Percentiles rank a stretch among this genome's conserved stretches.
Evolutionary conservation across 1,284 basidiomycete genomes (phyloP).

Genomic region (Moesziomyces parantarcticus): DNA sequence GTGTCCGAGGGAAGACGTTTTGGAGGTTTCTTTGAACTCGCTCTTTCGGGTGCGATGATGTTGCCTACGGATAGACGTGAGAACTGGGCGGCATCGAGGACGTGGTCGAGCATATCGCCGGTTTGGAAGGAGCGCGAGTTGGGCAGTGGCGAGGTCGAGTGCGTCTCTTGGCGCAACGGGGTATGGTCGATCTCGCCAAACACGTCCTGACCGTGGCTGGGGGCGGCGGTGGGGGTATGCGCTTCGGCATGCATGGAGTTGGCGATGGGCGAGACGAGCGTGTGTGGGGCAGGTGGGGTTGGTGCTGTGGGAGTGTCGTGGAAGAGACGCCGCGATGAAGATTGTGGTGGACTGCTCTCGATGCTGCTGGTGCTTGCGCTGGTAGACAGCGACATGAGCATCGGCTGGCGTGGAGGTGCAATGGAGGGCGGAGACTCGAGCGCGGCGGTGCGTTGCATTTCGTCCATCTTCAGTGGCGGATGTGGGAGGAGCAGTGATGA

Average conservation of each 20-base stretch:
- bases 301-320: slow-evolving; percentile 33
- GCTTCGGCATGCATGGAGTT: slow-evolving; percentile 7
- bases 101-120: slow-evolving; percentile 41
- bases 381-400: slow-evolving; percentile 22
- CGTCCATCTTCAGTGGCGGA: not conserved
- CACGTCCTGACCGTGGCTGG: slow-evolving; percentile 19
- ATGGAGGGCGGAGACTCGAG: slow-evolving; percentile 31
- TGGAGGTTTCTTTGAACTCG: slow-evolving; percentile 33
- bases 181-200: slow-evolving; percentile 48
- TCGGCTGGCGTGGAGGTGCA: slow-evolving; percentile 8
- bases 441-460: slow-evolving; percentile 2
- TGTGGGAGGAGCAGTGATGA: not conserved
- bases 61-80: slow-evolving; percentile 34
- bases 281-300: not conserved
- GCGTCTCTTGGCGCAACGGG: slow-evolving; percentile 32
- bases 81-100: slow-evolving; percentile 24
- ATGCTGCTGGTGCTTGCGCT: slow-evolving; percentile 31
- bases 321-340: slow-evolving; percentile 36
- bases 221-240: slow-evolving; percentile 17
- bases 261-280: slow-evolving; percentile 19
- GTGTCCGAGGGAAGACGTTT: slow-evolving; percentile 24
- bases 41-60: slow-evolving; percentile 41
- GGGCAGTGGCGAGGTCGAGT: slow-evolving; percentile 43
- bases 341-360: slow-evolving; percentile 19
- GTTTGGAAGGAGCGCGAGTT: slow-evolving; percentile 40